A percentile compares a stretch with the other conserved stretches of the same genome.
phyloP scores from a whole-genome alignment of 1,139 yeast genomes.

The Blastobotrys buckinghamii region DNA sequence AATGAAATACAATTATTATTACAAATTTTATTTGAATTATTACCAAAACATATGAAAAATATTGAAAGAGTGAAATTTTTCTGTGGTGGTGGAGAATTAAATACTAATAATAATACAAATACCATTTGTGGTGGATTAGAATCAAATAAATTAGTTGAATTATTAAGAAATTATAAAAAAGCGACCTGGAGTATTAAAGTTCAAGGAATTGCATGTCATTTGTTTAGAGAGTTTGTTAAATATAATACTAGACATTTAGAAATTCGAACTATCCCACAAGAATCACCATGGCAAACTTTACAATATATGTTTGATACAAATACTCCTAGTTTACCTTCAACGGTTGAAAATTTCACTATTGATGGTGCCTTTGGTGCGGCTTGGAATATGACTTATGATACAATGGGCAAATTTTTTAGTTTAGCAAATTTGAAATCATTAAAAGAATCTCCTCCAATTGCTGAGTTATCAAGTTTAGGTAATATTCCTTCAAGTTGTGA shows the following conservation, averaged over 20 bases:
- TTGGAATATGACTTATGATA: slow-evolving; percentile 7
- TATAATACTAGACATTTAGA: slow-evolving; percentile 3
- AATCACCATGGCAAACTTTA: slow-evolving; percentile 8
- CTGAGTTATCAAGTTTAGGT: not conserved
- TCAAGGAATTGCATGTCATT: slow-evolving; percentile 6
- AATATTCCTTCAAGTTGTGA: slow-evolving; percentile 1
- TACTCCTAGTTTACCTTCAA: not conserved
- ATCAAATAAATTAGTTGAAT: not conserved
- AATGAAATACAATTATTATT: not conserved
- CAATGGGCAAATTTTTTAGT: slow-evolving; percentile 7
- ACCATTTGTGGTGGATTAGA: slow-evolving; percentile 7
- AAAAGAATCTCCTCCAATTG: slow-evolving; percentile 8
- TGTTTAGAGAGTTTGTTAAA: not conserved
- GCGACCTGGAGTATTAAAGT: slow-evolving; percentile 6
- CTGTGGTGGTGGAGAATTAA: slow-evolving; percentile 8
- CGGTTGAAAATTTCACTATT: slow-evolving; percentile 4
- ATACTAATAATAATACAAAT: slow-evolving; percentile 1
- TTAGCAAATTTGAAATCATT: not conserved
- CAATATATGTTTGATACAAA: slow-evolving; percentile 6
- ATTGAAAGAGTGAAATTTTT: slow-evolving; percentile 3
- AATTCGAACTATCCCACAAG: slow-evolving; percentile 5
- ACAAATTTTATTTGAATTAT: not conserved
- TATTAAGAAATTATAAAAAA: not conserved
- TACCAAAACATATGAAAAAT: slow-evolving; percentile 3
- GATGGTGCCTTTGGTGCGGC: slow-evolving; percentile 11